These are phyloP conservation scores for Zygotorulaspora sp. DNA, from an alignment of 805 yeast species.

Conservation along the genomic window DNA sequence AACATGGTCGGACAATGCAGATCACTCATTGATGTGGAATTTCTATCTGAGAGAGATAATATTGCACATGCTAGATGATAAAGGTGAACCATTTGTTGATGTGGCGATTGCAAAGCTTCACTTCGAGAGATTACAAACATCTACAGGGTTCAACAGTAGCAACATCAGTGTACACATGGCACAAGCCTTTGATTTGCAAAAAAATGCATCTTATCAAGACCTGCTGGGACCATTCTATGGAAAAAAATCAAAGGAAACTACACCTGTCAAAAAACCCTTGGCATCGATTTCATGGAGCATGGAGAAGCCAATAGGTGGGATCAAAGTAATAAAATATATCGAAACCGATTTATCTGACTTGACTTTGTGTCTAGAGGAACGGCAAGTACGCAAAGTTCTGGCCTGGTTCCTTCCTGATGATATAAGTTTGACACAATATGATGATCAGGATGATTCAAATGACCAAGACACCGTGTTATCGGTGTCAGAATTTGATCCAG, in stretches of 20 bases:
- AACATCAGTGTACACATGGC: constrained; percentile 53
- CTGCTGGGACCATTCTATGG: constrained; percentile 51
- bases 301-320: constrained; percentile 86
- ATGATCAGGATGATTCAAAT: constrained; percentile 11
- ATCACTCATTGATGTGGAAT: constrained; percentile 53
- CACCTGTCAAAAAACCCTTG: constrained; percentile 29
- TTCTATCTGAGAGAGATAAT: constrained; percentile 64
- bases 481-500: constrained; percentile 13
- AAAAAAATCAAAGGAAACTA: constrained; percentile 15
- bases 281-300: constrained; percentile 65
- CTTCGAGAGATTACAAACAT: constrained; percentile 56
- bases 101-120: constrained; percentile 58
- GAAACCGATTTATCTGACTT: constrained; percentile 60
- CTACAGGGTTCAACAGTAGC: constrained; percentile 66
- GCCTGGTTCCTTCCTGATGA: constrained; percentile 66
- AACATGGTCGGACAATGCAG: constrained; percentile 28
- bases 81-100: constrained; percentile 62
- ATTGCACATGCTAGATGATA: constrained; percentile 61
- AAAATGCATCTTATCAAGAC: constrained; percentile 61
- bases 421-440: constrained; percentile 19
- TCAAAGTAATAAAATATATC: constrained; percentile 67
- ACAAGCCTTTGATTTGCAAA: constrained; percentile 63
- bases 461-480: constrained; percentile 4
- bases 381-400: constrained; percentile 57
- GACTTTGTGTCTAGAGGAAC: constrained; percentile 67